Conservation (phyloP, 768 basidiomycete species). For the Mycena amicta region DNA sequence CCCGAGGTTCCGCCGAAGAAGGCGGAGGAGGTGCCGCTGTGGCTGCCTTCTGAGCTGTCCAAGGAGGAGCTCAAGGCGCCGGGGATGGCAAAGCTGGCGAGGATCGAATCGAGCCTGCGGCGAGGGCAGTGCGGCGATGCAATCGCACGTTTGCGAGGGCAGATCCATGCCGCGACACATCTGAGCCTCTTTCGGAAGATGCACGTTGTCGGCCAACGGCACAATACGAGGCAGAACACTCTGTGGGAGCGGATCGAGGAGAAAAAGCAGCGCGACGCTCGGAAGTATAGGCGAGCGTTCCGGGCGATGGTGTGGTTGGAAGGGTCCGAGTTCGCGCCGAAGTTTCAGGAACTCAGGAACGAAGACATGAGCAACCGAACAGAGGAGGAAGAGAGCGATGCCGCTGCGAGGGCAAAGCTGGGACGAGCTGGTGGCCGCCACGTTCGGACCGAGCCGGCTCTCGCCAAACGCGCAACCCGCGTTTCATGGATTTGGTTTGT, state of each 20-base stretch:
- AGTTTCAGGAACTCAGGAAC: neutral
- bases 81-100: neutral
- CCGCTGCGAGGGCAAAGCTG: neutral
- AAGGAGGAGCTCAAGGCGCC: neutral
- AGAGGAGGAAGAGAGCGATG: neutral
- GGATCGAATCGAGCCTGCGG: conserved; percentile 6
- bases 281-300: neutral
- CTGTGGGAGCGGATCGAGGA: conserved; percentile 13
- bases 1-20: neutral
- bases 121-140: conserved; percentile 4
- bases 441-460: neutral
- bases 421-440: neutral
- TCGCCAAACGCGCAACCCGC: neutral
- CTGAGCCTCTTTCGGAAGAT: conserved; percentile 6
- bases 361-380: neutral
- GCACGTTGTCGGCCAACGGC: conserved; percentile 6
- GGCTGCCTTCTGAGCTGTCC: conserved; percentile 7
- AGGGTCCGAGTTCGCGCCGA: neutral
- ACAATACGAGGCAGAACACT: neutral
- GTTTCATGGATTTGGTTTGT: conserved; percentile 15
- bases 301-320: neutral
- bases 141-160: neutral
- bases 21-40: conserved; percentile 18
- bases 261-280: neutral
- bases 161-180: conserved; percentile 11